Conservation (phyloP, 257 asterid genomes). For the Parsonsia alboflavescens region DNA sequence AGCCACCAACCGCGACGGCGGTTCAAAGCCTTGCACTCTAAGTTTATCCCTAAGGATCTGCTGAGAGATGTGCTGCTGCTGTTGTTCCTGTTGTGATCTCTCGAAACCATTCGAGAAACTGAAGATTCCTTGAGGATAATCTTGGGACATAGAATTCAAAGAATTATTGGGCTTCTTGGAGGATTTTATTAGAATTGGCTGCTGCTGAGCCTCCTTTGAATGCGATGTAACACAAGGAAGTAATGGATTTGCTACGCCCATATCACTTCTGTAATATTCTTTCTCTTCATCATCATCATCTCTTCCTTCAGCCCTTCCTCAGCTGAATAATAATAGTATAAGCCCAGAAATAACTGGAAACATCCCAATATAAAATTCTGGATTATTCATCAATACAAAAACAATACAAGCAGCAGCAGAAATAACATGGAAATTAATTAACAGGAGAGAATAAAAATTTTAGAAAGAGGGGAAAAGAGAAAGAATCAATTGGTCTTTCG, state of each 20-base stretch:
- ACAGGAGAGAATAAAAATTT: conserved; percentile 22
- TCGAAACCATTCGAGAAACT: conserved; percentile 91
- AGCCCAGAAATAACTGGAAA: conserved; percentile 4
- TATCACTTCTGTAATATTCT: conserved; percentile 26
- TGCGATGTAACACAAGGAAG: conserved; percentile 30
- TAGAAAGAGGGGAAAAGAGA: conserved; percentile 30
- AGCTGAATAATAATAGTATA: conserved; percentile 7
- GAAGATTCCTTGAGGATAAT: conserved; percentile 66
- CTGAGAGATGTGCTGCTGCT: conserved; percentile 55
- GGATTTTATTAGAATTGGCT: conserved; percentile 15
- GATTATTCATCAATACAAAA: conserved; percentile 8
- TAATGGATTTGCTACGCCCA: conserved; percentile 52
- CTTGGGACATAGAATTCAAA: conserved; percentile 74
- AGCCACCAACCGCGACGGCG: conserved; percentile 40
- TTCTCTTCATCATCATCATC: conserved; percentile 50
- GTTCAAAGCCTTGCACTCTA: conserved; percentile 63
- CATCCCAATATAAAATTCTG: not conserved
- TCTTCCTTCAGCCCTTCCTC: conserved; percentile 13
- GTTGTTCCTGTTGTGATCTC: conserved; percentile 65
- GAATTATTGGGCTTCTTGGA: conserved; percentile 18
- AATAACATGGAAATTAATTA: conserved; percentile 12
- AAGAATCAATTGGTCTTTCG: conserved; percentile 24
- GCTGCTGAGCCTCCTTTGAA: conserved; percentile 27
- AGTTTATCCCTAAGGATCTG: conserved; percentile 91
- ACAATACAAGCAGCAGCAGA: conserved; percentile 5